phyloP scores from a whole-genome alignment of 2,329 filamentous ascomycete species.

The Incumbomyces lentus region DNA sequence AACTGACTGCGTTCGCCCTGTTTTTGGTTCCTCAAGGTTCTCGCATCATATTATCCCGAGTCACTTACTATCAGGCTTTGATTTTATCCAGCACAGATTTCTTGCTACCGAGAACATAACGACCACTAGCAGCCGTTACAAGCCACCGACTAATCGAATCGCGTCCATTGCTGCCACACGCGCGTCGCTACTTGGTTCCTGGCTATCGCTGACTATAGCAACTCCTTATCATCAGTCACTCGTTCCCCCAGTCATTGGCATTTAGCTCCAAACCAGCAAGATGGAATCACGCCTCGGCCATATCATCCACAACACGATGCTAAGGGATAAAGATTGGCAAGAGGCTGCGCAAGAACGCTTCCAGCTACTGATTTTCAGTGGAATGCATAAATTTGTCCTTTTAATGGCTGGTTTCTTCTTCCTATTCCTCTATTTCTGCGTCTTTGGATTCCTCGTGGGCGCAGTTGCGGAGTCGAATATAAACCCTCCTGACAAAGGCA shows the following conservation, averaged over 20 bases:
- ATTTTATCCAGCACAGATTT: no score
- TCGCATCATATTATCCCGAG: no score
- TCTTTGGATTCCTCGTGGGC: constrained; percentile 3
- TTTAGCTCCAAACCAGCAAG: neutral
- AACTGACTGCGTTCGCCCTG: no score
- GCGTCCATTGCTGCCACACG: no score
- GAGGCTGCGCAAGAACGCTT: neutral
- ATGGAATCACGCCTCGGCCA: constrained; percentile 1
- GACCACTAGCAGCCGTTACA: no score
- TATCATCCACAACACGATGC: neutral
- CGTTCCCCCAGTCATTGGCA: neutral
- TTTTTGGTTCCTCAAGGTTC: no score
- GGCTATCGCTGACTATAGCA: no score
- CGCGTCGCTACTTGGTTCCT: no score
- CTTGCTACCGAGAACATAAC: no score
- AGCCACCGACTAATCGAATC: no score
- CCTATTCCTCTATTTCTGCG: constrained; percentile 5
- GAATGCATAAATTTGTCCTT: neutral
- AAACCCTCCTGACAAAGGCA: neutral
- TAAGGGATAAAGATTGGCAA: neutral
- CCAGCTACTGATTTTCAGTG: neutral
- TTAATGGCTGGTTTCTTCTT: constrained; percentile 5
- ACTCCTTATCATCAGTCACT: no score
- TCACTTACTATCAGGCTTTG: no score
- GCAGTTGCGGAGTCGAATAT: constrained; percentile 2